Evolutionary conservation across 257 asterid species (phyloP).

Genomic region (Jacaranda copaia): DNA sequence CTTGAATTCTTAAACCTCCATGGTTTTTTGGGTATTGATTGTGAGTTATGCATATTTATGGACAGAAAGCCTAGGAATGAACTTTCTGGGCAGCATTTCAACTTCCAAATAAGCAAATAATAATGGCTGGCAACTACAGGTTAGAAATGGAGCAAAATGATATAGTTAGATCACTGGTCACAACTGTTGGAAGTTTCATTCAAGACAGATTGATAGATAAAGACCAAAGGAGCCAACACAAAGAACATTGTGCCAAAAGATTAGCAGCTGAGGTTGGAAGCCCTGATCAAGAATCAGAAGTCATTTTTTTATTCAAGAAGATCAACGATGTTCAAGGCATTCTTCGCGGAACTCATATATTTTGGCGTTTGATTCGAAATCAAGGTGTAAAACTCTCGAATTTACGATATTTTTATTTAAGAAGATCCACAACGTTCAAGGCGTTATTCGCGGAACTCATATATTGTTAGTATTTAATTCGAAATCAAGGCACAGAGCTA

Average conservation of each 20-base stretch:
- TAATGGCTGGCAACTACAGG: constrained; percentile 57
- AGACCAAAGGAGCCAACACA: constrained; percentile 63
- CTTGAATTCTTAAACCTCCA: background rate
- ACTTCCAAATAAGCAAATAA: background rate
- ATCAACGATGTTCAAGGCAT: too few species aligned
- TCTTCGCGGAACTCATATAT: too few species aligned
- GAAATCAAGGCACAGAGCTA: too few species aligned
- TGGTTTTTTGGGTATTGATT: background rate
- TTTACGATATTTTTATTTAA: too few species aligned
- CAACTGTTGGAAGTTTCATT: constrained; percentile 61
- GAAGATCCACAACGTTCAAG: too few species aligned
- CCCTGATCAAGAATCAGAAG: constrained; percentile 47
- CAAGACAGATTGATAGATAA: constrained; percentile 63
- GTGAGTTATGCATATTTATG: constrained; percentile 11
- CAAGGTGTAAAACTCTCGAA: too few species aligned
- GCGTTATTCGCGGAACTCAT: too few species aligned
- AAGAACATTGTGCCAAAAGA: constrained; percentile 82
- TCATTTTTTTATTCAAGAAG: too few species aligned
- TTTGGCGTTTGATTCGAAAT: too few species aligned
- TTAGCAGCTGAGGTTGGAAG: constrained; percentile 73
- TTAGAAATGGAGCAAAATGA: constrained; percentile 73
- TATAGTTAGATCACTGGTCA: constrained; percentile 56
- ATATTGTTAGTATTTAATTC: too few species aligned
- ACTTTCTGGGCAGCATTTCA: constrained; percentile 19
- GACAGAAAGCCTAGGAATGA: constrained; percentile 7